Evolutionary conservation across 2,329 filamentous ascomycete genomes (phyloP).

Genomic region (Cadophora sp.): DNA sequence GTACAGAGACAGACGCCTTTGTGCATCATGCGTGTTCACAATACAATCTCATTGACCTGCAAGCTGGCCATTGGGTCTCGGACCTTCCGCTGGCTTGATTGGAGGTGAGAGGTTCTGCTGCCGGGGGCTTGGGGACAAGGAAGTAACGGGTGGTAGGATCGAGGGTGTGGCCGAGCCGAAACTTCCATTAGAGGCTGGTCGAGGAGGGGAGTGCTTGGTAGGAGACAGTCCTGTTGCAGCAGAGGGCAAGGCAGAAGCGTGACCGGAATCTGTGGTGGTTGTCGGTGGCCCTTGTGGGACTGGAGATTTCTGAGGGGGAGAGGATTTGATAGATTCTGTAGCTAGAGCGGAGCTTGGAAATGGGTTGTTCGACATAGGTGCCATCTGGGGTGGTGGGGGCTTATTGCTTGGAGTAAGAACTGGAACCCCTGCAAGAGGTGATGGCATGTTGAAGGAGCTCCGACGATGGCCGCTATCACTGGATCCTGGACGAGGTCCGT

Average conservation of each 20-base stretch:
- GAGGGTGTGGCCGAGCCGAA: slow-evolving; percentile 45
- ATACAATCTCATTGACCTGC: slow-evolving; percentile 28
- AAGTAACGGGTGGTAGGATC: slow-evolving; percentile 63
- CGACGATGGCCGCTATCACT: slow-evolving; percentile 35
- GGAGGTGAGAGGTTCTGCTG: slow-evolving; percentile 66
- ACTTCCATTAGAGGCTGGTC: slow-evolving; percentile 40
- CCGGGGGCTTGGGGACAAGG: slow-evolving; percentile 63
- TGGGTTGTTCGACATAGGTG: slow-evolving; percentile 13
- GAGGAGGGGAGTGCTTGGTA: slow-evolving; percentile 51
- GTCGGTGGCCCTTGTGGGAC: neutral
- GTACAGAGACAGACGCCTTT: neutral
- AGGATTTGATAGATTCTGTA: slow-evolving; percentile 27
- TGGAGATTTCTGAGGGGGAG: slow-evolving; percentile 28
- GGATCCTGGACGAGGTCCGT: slow-evolving; percentile 31
- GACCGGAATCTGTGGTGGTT: slow-evolving; percentile 27
- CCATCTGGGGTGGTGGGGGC: slow-evolving; percentile 17
- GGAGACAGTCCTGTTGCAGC: slow-evolving; percentile 52
- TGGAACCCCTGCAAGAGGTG: slow-evolving; percentile 41
- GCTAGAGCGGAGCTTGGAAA: slow-evolving; percentile 23
- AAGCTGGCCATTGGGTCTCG: slow-evolving; percentile 34
- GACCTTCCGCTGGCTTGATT: slow-evolving; percentile 54
- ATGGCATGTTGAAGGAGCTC: slow-evolving; percentile 41
- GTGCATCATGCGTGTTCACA: neutral
- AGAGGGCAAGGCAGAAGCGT: slow-evolving; percentile 43
- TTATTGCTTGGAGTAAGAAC: slow-evolving; percentile 41